phyloP scores from a whole-genome alignment of 2,329 filamentous ascomycete species.

The Ophiostoma piceae region DNA sequence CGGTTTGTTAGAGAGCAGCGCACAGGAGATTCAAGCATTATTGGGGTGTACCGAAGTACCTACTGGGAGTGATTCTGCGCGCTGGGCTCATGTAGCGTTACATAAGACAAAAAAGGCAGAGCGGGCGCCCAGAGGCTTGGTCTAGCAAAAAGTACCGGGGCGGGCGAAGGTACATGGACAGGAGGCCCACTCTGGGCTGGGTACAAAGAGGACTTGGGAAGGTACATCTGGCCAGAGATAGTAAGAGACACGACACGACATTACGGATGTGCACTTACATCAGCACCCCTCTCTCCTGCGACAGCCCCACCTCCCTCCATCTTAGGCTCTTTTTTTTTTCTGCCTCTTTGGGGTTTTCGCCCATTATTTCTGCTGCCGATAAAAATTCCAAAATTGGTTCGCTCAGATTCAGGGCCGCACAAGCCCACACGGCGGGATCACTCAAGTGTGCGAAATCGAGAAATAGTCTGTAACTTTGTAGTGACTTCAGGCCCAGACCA shows the following conservation, averaged over 20 bases:
- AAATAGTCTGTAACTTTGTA: not conserved
- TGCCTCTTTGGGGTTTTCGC: not conserved
- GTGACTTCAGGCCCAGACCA: not conserved
- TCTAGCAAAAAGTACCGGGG: conserved; percentile 6
- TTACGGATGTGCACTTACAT: conserved; percentile 3
- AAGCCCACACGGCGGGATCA: not conserved
- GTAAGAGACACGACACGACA: not conserved
- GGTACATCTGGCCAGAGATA: not conserved
- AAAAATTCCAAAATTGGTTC: not conserved
- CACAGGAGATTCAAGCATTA: not conserved
- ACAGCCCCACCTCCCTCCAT: conserved; percentile 3
- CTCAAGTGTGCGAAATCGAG: not conserved
- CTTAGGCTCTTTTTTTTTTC: not conserved
- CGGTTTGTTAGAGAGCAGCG: not conserved
- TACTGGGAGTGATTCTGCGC: not conserved
- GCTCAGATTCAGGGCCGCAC: not conserved
- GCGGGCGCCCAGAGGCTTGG: not conserved
- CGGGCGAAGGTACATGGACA: not conserved
- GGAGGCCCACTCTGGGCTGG: not conserved
- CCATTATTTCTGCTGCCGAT: not conserved
- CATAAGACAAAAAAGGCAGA: conserved; percentile 3
- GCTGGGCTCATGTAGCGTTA: not conserved
- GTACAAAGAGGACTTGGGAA: not conserved
- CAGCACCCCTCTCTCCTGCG: conserved; percentile 12
- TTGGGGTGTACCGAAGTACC: not conserved